These are phyloP conservation scores for Lophiostoma macrostomum DNA, from an alignment of 495 filamentous ascomycete genomes.

Conservation along the genomic window DNA sequence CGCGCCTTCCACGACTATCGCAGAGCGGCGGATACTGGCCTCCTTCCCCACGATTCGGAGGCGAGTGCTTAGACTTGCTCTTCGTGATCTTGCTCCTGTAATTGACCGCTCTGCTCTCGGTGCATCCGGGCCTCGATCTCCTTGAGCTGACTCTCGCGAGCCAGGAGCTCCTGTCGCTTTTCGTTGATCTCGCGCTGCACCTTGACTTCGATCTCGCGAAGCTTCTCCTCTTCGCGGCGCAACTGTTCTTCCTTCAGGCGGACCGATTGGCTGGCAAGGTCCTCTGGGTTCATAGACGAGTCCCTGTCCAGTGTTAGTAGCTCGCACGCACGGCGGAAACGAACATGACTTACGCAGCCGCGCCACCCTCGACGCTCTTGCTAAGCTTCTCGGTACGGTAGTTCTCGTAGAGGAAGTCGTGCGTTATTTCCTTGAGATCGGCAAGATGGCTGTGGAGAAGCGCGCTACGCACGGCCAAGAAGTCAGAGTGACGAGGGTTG, in stretches of 20 bases:
- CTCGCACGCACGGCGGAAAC: slow-evolving; percentile 3
- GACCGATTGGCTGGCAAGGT: slow-evolving; percentile 92
- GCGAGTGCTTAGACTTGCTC: slow-evolving; percentile 20
- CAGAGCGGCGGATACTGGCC: slow-evolving; percentile 1
- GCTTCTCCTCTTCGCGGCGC: slow-evolving; percentile 97
- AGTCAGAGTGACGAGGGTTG: slow-evolving; percentile 98
- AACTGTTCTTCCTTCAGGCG: slow-evolving; percentile 99
- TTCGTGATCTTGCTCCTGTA: slow-evolving; percentile 18
- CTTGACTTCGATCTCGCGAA: slow-evolving; percentile 97
- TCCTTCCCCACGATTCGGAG: background rate
- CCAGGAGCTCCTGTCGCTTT: slow-evolving; percentile 97
- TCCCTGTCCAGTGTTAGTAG: slow-evolving; percentile 51
- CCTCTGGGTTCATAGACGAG: slow-evolving; percentile 96
- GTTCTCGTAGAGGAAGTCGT: slow-evolving; percentile 99
- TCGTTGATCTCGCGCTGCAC: slow-evolving; percentile 99
- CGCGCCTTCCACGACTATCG: slow-evolving; percentile 25
- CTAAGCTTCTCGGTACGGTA: slow-evolving; percentile 99
- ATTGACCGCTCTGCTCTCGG: slow-evolving; percentile 55
- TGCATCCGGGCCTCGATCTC: slow-evolving; percentile 86
- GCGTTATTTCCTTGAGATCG: slow-evolving; percentile 98
- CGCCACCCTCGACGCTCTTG: slow-evolving; percentile 95
- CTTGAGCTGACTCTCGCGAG: slow-evolving; percentile 94
- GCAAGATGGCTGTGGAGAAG: slow-evolving; percentile 95
- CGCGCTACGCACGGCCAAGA: slow-evolving; percentile 93
- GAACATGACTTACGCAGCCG: slow-evolving; percentile 67